These are phyloP conservation scores for Geotrichum phurueaensis DNA, from an alignment of 1,139 yeast species.

Conservation along the genomic window DNA sequence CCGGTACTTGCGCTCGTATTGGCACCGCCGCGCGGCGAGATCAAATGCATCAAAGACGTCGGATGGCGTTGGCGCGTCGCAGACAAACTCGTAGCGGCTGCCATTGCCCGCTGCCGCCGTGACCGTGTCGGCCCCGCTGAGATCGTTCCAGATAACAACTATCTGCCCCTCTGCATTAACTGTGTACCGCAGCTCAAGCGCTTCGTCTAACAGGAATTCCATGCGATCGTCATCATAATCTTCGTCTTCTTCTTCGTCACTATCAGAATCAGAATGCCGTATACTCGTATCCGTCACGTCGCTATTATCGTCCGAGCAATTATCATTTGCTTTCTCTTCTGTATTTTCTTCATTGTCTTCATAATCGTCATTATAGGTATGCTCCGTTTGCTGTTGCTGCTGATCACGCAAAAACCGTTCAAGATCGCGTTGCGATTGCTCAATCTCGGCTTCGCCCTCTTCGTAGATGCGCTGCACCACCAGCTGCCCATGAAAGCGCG, in stretches of 20 bases:
- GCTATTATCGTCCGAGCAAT: neutral
- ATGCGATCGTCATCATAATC: slow-evolving; percentile 39
- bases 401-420: neutral
- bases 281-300: neutral
- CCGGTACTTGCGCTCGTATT: slow-evolving; percentile 70
- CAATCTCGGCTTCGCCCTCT: slow-evolving; percentile 56
- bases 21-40: slow-evolving; percentile 58
- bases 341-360: neutral
- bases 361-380: neutral
- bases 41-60: slow-evolving; percentile 61
- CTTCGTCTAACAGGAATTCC: slow-evolving; percentile 60
- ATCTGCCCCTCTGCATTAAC: slow-evolving; percentile 41
- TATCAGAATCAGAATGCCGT: slow-evolving; percentile 36
- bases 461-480: slow-evolving; percentile 63
- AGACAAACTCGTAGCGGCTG: slow-evolving; percentile 75
- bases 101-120: slow-evolving; percentile 36
- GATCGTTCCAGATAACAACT: slow-evolving; percentile 73
- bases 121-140: slow-evolving; percentile 59
- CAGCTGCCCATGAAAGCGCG: slow-evolving; percentile 63
- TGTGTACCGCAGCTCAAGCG: slow-evolving; percentile 46
- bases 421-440: slow-evolving; percentile 20
- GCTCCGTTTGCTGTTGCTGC: neutral
- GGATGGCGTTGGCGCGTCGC: slow-evolving; percentile 53
- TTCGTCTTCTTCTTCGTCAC: slow-evolving; percentile 44
- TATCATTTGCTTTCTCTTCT: neutral